Base-by-base conservation (phyloP, 208 protist species). In the Trypanosoma theileri region DNA sequence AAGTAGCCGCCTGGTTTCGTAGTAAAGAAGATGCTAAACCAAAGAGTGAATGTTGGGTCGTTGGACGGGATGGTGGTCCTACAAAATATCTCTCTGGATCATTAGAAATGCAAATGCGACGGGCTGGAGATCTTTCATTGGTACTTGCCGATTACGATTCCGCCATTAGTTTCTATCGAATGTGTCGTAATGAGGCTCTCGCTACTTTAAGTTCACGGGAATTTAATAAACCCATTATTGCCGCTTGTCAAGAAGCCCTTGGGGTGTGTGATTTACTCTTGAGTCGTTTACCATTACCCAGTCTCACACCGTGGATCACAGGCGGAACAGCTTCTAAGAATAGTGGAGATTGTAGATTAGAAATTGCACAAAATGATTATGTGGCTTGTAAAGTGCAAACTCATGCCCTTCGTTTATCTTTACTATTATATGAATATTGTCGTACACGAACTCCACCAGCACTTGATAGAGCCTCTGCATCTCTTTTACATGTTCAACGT, bases 71-170 rank as follows among this genome's bases (percentile, higher is more conserved):
- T 46, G 71, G 59, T 28, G n/a, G 21, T 6, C 48, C 48, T 21
- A 55, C 77, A 13, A 78, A 56, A 60, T 95, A 92, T 76, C 54
- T 86, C 45, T 75, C 82, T 14, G 75, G 70, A 52, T 89, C 86
- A 28, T 53, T 95, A 16, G 85, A 92, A 59, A 88, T 95, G 86
- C 86, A 90, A 71, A 93, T 92, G 86, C 86, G 89, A 0, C 85
- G 82, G 42, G 86, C 80, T 52, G 89, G 71, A 17, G 89, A 95
- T 56, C 63, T 93, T 56, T 83, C 75, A 41, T 60, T 95, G 24
- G 66, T 64, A 7, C 64, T 95, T 42, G 80, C 79, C 31, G 86
- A 95, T 67, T 91, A 82, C 63, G 77, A 84, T 16, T 66, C 69
- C 9, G 89, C 89, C 17, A 55, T 75, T 3, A 69, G 62, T 50